Conservation (phyloP, 805 yeast genomes). For the Kuraishia capsulata region DNA sequence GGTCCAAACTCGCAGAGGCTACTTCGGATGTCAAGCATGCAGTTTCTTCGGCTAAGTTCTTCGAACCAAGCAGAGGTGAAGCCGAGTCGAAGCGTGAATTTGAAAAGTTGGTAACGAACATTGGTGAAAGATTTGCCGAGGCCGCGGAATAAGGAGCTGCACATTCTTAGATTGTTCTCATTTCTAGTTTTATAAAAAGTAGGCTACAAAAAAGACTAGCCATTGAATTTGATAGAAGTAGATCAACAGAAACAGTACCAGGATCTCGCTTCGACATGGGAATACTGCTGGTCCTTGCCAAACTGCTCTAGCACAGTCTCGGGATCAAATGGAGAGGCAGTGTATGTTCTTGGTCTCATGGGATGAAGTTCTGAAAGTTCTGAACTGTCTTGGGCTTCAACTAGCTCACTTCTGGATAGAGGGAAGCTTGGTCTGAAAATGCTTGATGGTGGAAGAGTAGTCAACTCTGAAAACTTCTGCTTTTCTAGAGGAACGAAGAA, state of each 20-base stretch:
- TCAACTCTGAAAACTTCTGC: not conserved
- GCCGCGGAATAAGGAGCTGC: constrained; percentile 62
- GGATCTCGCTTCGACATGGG: not conserved
- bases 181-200: not conserved
- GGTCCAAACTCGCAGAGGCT: constrained; percentile 87
- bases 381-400: too few species aligned
- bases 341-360: not conserved
- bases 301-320: not conserved
- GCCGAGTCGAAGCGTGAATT: constrained; percentile 68
- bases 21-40: constrained; percentile 89
- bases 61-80: constrained; percentile 91
- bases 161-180: not conserved
- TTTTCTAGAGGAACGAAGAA: not conserved
- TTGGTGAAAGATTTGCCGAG: constrained; percentile 90
- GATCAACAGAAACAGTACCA: not conserved
- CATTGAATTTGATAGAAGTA: too few species aligned
- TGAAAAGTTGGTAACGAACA: constrained; percentile 60
- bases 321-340: not conserved
- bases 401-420: not conserved
- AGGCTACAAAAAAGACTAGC: not conserved
- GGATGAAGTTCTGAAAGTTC: too few species aligned
- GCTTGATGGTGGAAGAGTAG: not conserved
- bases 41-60: constrained; percentile 91
- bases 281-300: not conserved
- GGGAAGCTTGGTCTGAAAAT: not conserved